phyloP scores from a whole-genome alignment of 1,139 yeast genomes.

The Pichia sp. region DNA sequence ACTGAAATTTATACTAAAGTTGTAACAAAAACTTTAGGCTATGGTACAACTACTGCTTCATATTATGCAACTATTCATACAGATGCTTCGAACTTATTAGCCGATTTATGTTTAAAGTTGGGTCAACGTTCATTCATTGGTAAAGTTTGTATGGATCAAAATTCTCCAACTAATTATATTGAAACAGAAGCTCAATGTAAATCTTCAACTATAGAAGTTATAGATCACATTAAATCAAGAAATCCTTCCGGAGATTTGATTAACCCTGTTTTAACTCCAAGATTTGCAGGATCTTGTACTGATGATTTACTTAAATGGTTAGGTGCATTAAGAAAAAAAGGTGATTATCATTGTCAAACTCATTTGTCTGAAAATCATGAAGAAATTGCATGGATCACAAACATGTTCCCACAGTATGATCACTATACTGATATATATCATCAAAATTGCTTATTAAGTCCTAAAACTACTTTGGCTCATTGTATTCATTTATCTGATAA shows the following conservation, averaged over 20 bases:
- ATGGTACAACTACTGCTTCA: conserved; percentile 90
- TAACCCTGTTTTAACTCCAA: conserved; percentile 80
- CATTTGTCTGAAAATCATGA: conserved; percentile 75
- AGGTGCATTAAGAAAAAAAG: conserved; percentile 49
- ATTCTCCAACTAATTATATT: conserved; percentile 61
- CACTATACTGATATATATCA: conserved; percentile 77
- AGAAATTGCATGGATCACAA: conserved; percentile 72
- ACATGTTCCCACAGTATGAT: conserved; percentile 63
- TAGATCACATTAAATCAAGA: conserved; percentile 45
- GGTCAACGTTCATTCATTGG: conserved; percentile 93
- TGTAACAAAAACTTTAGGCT: conserved; percentile 55
- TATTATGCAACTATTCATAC: conserved; percentile 87
- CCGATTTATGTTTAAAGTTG: conserved; percentile 54
- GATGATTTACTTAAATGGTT: conserved; percentile 53
- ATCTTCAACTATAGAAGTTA: conserved; percentile 50
- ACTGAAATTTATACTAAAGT: conserved; percentile 55
- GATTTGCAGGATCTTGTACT: conserved; percentile 91
- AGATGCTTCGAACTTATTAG: conserved; percentile 67
- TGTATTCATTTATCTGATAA: conserved; percentile 67
- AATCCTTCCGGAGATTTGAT: conserved; percentile 45
- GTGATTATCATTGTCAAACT: conserved; percentile 72
- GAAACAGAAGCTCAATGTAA: conserved; percentile 60
- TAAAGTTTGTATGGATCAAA: conserved; percentile 83
- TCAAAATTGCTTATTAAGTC: conserved; percentile 50
- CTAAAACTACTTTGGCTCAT: conserved; percentile 79